Base-by-base conservation (phyloP, 1,284 basidiomycete species). In the Pyrrhoderma lamaoense region DNA sequence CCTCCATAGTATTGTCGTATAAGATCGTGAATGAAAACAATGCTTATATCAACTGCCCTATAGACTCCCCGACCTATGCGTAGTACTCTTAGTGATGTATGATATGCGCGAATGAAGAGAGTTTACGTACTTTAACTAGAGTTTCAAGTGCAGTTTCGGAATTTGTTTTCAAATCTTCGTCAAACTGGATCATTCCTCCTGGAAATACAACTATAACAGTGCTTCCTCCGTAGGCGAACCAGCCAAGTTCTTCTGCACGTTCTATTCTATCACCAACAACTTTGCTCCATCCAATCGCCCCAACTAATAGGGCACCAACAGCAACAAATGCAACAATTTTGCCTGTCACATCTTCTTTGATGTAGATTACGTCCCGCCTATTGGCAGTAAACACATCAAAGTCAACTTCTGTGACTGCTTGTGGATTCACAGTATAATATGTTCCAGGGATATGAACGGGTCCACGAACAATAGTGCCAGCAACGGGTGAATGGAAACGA, bases 341-440 rank as follows among this genome's bases (percentile, higher is more conserved):
- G 0, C 72, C 72, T 0, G 77, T 72, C 4, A 57, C 60, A 1
- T 59, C 56, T 54, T 81, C 76, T 38, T 69, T 72, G 57, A 82
- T 61, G 57, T 75, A 75, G 9, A 80, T 61, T n/a, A 81, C 65
- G 0, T 76, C 74, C 19, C 85, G 78, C 45, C 74, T 76, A 65
- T 90, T 90, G 11, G 76, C 77, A 0, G 84, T 84, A 60, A 89
- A 82, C 1, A 89, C 84, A 60, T 89, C 82, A 48, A 89, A 79
- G 1, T 75, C 70, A 8, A 61, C 57, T 64, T 83, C 81, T 59
- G 87, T 90, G 54, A 93, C 76, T 0, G 88, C 89, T 64, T 90
- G 86, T 0, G 90, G 90, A 61, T 90, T 89, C 34, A 85, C 83
- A 0, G 79, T 82, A 56, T 77, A 82, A 57, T 79, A 80, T 54